Percentiles rank a stretch among this genome's conserved stretches.
Evolutionary conservation across 1,284 basidiomycete species (phyloP).

Genomic region (Ustilago nuda): DNA sequence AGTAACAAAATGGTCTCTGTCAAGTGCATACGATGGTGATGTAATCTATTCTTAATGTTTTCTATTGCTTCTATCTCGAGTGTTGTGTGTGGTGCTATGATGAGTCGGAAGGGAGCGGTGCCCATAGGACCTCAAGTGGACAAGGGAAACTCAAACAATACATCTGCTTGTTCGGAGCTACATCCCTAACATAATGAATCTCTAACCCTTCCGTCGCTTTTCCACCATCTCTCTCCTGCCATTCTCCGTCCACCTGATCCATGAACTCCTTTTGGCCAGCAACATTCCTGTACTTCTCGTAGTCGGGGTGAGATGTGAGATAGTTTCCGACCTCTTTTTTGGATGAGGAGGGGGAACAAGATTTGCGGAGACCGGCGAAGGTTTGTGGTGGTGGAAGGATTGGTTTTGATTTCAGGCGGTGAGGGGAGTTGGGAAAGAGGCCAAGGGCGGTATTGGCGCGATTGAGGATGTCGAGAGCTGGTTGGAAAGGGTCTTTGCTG

Average conservation of each 20-base stretch:
- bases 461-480: slow-evolving; percentile 55
- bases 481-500: slow-evolving; percentile 76
- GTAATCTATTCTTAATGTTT: neutral
- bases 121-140: slow-evolving; percentile 71
- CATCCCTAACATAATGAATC: slow-evolving; percentile 86
- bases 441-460: slow-evolving; percentile 57
- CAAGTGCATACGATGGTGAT: neutral
- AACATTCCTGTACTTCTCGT: slow-evolving; percentile 8
- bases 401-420: slow-evolving; percentile 16
- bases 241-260: slow-evolving; percentile 2
- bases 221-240: slow-evolving; percentile 9
- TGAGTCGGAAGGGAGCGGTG: neutral
- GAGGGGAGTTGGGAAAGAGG: slow-evolving; percentile 10
- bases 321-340: slow-evolving; percentile 10
- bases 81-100: neutral
- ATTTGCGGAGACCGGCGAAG: slow-evolving; percentile 29
- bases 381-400: slow-evolving; percentile 38
- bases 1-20: neutral
- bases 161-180: slow-evolving; percentile 98
- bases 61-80: neutral
- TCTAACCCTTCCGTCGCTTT: slow-evolving; percentile 53
- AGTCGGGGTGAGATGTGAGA: slow-evolving; percentile 30
- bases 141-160: slow-evolving; percentile 94
- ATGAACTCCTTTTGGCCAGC: slow-evolving; percentile 4
- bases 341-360: neutral